Evolutionary conservation across 306 rosid species (phyloP).

Genomic region (Quercus suber): DNA sequence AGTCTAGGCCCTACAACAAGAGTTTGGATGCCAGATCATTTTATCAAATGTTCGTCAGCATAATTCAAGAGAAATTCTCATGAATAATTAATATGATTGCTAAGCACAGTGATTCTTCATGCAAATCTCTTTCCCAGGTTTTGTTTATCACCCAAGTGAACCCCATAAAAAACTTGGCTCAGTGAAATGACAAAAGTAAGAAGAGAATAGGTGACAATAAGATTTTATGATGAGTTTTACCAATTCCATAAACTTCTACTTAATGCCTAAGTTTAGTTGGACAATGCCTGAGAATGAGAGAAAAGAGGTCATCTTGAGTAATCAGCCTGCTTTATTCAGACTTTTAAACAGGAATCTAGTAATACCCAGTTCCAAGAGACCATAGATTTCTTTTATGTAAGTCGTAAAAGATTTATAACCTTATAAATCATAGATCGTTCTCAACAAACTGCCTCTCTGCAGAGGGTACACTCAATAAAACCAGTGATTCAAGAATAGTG

Average conservation of each 20-base stretch:
- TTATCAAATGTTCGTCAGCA: conserved; percentile 6
- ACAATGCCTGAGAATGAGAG: neutral
- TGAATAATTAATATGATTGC: neutral
- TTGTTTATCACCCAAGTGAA: neutral
- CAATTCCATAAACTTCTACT: conserved; percentile 12
- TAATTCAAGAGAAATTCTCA: neutral
- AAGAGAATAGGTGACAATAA: conserved; percentile 4
- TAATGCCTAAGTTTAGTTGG: neutral
- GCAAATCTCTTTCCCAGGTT: neutral
- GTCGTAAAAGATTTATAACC: too few species aligned
- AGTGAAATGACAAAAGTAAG: conserved; percentile 4
- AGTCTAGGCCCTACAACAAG: conserved; percentile 65
- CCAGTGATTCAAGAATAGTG: neutral
- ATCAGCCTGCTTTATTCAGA: conserved; percentile 15
- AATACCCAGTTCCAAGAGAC: conserved; percentile 3
- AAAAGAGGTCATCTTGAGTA: conserved; percentile 4
- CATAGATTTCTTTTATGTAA: neutral
- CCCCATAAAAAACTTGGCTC: neutral
- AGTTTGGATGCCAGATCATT: conserved; percentile 9
- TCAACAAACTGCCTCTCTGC: too few species aligned
- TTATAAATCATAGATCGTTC: too few species aligned
- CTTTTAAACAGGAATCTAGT: neutral
- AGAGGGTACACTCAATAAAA: too few species aligned
- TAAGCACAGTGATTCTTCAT: neutral
- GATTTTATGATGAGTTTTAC: conserved; percentile 10